Evolutionary conservation across 2,329 filamentous ascomycete species (phyloP), one percentile per base, ranked within the genome.

Genomic region (Tolypocladium nubicola): DNA sequence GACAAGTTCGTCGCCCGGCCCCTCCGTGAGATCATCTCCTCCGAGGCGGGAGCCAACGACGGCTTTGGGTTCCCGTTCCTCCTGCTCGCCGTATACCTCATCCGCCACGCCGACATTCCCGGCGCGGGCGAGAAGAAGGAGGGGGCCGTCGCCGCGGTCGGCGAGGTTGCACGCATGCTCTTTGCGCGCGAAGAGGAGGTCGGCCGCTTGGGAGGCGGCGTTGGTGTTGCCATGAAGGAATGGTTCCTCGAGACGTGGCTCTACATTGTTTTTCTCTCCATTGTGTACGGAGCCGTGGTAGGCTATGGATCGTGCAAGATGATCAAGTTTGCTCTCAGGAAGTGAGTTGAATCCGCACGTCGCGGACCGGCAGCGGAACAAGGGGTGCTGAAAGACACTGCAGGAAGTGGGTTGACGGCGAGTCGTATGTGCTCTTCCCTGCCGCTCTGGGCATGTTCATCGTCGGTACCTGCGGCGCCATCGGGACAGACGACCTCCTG

Each of bases 171-270:
- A 0, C 49, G 55, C 2, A 57, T 55, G 55, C 57, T 67, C 1
- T 53, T 67, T 19, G 63, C 59, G 19, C 62, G 68, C 0, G 61
- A 63, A 1, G 67, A 63, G 0, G 73, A 73, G 4, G 71, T 82
- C 3, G 81, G 80, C 0, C 73, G 79, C 1, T 72, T 80, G 14
- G 79, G 81, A 0, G 78, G 76, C 0, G 79, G 81, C 19, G 67
- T 78, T 3, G 73, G 76, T 0, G 73, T 75, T 19, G 82, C 81
- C 0, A 63, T 85, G 49, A 76, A 74, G 54, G 74, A 80, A 59
- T 86, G 83, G 83, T 70, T 79, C 16, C 69, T 85, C 1, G 82
- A 86, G 63, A 83, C 81, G 0, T 80, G 82, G 68, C 62, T 85
- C 0, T 86, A 86, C 62, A 77, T 81, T 63, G 78, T 86, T 10